These are phyloP conservation scores for Aureobasidium melanogenum DNA, from an alignment of 2,329 filamentous ascomycete species.

Conservation along the genomic window DNA sequence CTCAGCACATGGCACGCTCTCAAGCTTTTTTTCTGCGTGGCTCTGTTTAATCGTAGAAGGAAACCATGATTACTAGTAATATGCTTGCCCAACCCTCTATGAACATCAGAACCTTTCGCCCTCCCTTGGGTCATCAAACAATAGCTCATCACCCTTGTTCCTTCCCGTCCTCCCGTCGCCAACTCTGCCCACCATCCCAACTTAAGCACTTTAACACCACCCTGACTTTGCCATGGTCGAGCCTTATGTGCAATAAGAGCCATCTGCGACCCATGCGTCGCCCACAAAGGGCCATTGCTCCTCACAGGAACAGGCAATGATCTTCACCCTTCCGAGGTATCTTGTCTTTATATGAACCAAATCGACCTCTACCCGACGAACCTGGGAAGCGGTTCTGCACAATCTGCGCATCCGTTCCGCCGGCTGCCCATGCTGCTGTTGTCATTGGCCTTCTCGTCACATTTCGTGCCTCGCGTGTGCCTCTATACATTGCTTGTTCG, in stretches of 20 bases:
- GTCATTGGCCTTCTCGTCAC: neutral
- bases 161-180: neutral
- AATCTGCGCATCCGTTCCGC: neutral
- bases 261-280: neutral
- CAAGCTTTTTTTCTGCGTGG: neutral
- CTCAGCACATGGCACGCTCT: neutral
- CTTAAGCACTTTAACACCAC: neutral
- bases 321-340: neutral
- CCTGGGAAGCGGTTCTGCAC: neutral
- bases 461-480: neutral
- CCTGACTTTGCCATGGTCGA: slow-evolving; percentile 1
- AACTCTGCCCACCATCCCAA: neutral
- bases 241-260: slow-evolving; percentile 5
- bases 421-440: neutral
- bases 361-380: neutral
- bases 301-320: slow-evolving; percentile 9
- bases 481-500: neutral
- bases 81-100: neutral
- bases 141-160: neutral
- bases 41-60: neutral
- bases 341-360: neutral
- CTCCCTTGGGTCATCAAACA: neutral
- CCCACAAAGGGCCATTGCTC: neutral
- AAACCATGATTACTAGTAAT: neutral
- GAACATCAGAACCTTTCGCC: neutral